Conservation (phyloP, 2,329 filamentous ascomycete genomes). For the Fusarium secorum region DNA sequence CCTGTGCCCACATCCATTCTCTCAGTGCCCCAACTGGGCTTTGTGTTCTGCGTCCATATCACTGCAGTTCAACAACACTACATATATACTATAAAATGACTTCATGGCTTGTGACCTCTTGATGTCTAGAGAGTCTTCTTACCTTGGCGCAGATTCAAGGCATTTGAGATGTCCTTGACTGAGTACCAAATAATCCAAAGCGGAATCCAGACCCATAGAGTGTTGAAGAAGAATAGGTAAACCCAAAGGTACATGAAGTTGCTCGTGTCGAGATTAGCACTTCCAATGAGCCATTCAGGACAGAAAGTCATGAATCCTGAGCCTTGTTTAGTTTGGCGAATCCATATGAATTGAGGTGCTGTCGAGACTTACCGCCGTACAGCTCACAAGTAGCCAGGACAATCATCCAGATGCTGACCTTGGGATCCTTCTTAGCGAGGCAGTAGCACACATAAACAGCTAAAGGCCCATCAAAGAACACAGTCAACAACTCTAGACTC, state of each 20-base stretch:
- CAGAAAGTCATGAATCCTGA: constrained; percentile 76
- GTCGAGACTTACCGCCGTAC: constrained; percentile 64
- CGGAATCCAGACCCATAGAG: constrained; percentile 71
- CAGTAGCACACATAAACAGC: constrained; percentile 67
- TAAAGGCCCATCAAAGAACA: constrained; percentile 67
- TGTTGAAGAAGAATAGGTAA: constrained; percentile 74
- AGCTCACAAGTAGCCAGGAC: constrained; percentile 71
- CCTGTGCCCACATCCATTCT: not conserved
- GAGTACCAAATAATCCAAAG: constrained; percentile 65
- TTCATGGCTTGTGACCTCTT: not conserved
- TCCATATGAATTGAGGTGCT: not conserved
- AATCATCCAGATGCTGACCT: constrained; percentile 68
- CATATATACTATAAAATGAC: not conserved
- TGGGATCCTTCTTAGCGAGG: constrained; percentile 63
- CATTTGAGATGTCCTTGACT: constrained; percentile 62
- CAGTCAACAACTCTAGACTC: constrained; percentile 71
- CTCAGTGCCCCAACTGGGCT: not conserved
- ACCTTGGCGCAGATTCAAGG: constrained; percentile 50
- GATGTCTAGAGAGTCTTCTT: constrained; percentile 44
- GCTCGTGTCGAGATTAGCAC: constrained; percentile 67
- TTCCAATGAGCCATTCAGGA: constrained; percentile 72
- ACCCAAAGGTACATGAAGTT: constrained; percentile 76
- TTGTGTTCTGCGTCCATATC: not conserved
- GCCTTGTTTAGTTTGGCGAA: not conserved
- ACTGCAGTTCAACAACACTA: not conserved